phyloP scores from a whole-genome alignment of 192 early-diverging fungal species.

The Coemansia sp. region DNA sequence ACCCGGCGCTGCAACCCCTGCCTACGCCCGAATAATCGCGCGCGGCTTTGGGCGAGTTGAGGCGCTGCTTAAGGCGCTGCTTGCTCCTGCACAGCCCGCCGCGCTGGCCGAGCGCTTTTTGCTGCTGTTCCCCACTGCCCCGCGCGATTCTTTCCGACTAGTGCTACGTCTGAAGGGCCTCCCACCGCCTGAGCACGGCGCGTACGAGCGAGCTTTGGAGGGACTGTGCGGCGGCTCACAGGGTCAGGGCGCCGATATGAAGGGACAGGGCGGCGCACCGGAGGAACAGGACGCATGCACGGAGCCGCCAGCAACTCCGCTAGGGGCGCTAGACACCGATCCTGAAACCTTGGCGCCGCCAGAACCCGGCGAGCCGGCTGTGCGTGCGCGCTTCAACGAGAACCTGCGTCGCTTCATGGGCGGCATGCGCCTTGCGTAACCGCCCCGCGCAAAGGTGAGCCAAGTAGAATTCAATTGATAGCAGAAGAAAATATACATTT shows the following conservation, averaged over 20 bases:
- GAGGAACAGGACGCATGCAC: neutral
- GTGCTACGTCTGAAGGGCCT: constrained; percentile 85
- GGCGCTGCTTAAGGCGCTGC: constrained; percentile 83
- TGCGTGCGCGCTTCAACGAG: constrained; percentile 45
- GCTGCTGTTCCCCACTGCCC: constrained; percentile 75
- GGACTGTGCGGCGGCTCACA: neutral
- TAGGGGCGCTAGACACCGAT: constrained; percentile 18
- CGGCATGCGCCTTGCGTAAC: constrained; percentile 41
- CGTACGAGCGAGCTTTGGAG: constrained; percentile 28
- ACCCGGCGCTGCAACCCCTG: constrained; percentile 55
- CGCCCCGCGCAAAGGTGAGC: too few species aligned
- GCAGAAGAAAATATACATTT: constrained; percentile 1
- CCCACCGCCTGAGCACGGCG: constrained; percentile 59
- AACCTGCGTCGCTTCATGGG: constrained; percentile 55
- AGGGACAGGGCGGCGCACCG: too few species aligned
- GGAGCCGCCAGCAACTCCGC: neutral
- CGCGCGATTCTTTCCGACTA: constrained; percentile 68
- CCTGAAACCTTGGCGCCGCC: constrained; percentile 16
- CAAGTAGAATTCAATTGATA: constrained; percentile 2
- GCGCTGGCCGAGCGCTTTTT: constrained; percentile 87
- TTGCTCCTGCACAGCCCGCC: constrained; percentile 79
- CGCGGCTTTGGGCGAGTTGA: constrained; percentile 80
- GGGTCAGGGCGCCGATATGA: too few species aligned
- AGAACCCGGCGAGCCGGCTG: constrained; percentile 48
- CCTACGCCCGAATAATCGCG: constrained; percentile 83